These are phyloP conservation scores for Phanerochaete carnosa DNA, from an alignment of 768 basidiomycete species.

Conservation along the genomic window DNA sequence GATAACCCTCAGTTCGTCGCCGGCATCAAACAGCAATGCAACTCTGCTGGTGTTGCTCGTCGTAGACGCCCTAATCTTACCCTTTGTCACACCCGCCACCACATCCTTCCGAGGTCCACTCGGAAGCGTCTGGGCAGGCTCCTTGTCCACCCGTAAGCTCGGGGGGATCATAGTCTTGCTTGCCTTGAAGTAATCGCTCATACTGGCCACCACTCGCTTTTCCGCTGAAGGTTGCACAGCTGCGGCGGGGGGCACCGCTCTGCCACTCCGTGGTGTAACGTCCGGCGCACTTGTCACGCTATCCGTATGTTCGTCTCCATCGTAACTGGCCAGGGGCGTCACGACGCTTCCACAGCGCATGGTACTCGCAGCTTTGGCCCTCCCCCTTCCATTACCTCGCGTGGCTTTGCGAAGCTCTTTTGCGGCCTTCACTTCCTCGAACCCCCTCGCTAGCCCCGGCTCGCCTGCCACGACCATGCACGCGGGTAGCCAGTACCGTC, in stretches of 20 bases:
- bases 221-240: neutral
- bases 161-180: neutral
- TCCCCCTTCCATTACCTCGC: neutral
- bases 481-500: conserved; percentile 80
- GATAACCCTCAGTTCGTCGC: conserved; percentile 3
- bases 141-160: neutral
- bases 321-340: neutral
- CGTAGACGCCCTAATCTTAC: neutral
- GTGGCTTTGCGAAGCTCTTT: conserved; percentile 28
- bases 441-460: conserved; percentile 61
- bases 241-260: neutral
- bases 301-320: neutral
- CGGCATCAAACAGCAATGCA: neutral
- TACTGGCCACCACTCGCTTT: neutral
- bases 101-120: neutral
- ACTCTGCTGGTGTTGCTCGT: neutral
- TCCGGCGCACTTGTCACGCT: neutral
- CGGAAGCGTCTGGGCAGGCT: neutral
- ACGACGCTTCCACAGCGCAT: neutral
- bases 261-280: neutral
- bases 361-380: neutral
- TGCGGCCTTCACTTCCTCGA: conserved; percentile 55
- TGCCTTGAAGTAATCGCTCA: conserved; percentile 2
- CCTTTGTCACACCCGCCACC: neutral
- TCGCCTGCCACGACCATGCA: conserved; percentile 69